These are phyloP conservation scores for Geotrichum australiense DNA, from an alignment of 1,139 yeast species.

Conservation along the genomic window DNA sequence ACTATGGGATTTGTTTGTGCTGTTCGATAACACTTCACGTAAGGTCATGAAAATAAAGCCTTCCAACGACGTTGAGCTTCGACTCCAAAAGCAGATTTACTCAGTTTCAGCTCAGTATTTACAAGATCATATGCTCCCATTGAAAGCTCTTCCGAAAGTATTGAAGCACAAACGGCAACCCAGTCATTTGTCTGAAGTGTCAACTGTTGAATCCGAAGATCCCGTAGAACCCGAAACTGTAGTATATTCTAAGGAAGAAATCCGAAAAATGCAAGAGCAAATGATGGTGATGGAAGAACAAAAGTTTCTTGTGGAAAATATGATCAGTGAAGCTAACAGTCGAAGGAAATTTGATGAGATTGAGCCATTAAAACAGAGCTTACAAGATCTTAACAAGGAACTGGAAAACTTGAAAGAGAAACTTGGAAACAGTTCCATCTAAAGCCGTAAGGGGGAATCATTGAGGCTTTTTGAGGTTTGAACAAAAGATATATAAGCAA, in stretches of 20 bases:
- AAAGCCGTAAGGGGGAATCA: too few species aligned
- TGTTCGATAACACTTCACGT: constrained; percentile 41
- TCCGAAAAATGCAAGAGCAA: constrained; percentile 60
- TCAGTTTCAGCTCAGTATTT: constrained; percentile 43
- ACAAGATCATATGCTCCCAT: constrained; percentile 49
- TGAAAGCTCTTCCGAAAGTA: constrained; percentile 43
- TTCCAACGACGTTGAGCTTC: constrained; percentile 35
- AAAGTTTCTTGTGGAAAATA: constrained; percentile 56
- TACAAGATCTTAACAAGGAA: constrained; percentile 50
- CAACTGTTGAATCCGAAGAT: background rate
- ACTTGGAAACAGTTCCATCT: constrained; percentile 63
- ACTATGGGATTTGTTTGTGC: constrained; percentile 40
- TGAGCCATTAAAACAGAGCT: constrained; percentile 50
- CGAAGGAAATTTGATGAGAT: constrained; percentile 75
- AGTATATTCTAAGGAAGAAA: constrained; percentile 35
- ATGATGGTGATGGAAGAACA: constrained; percentile 86
- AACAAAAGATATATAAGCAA: too few species aligned
- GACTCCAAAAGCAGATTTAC: constrained; percentile 43
- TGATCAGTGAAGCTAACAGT: constrained; percentile 55
- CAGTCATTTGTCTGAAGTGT: constrained; percentile 11
- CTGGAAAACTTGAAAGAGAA: constrained; percentile 44
- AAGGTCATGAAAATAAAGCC: constrained; percentile 34
- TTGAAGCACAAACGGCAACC: constrained; percentile 28
- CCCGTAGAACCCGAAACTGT: constrained; percentile 16
- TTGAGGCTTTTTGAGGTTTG: too few species aligned